A percentile compares a stretch with the other conserved stretches of the same genome.
phyloP scores from a whole-genome alignment of 2,329 filamentous ascomycete genomes.

The Ceratocystis colombiana region DNA sequence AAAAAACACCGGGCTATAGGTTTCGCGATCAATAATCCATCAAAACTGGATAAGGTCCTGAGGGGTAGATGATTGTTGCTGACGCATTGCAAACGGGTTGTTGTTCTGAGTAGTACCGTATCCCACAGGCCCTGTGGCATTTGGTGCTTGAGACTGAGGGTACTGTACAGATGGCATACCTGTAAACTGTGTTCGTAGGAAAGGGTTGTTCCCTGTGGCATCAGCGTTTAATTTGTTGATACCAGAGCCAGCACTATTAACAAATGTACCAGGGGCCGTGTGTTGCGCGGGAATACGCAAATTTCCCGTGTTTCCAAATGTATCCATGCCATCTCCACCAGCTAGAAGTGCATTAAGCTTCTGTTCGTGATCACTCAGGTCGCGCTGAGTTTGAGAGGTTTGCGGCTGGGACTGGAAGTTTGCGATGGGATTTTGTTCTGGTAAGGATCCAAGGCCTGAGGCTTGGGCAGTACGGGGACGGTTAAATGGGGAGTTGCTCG shows the following conservation, averaged over 20 bases:
- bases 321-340: conserved; percentile 86
- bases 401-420: conserved; percentile 38
- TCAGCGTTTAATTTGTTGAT: conserved; percentile 57
- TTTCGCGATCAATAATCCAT: conserved; percentile 15
- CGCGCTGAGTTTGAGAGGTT: conserved; percentile 44
- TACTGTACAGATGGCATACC: conserved; percentile 58
- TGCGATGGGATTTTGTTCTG: conserved; percentile 71
- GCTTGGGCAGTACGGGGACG: conserved; percentile 43
- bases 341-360: conserved; percentile 80
- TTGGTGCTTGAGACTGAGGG: conserved; percentile 41
- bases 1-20: not conserved
- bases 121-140: conserved; percentile 47
- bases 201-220: conserved; percentile 80
- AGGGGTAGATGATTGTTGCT: conserved; percentile 39
- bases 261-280: conserved; percentile 88
- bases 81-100: conserved; percentile 47
- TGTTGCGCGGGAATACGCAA: conserved; percentile 92
- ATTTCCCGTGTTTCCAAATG: conserved; percentile 94
- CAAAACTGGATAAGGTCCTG: conserved; percentile 57
- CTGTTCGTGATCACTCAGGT: conserved; percentile 54
- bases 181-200: conserved; percentile 73
- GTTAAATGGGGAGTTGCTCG: conserved; percentile 44
- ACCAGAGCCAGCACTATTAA: conserved; percentile 88
- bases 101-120: conserved; percentile 40
- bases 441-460: conserved; percentile 63